phyloP scores from a whole-genome alignment of 768 basidiomycete genomes.

The Collybiopsis luxurians region DNA sequence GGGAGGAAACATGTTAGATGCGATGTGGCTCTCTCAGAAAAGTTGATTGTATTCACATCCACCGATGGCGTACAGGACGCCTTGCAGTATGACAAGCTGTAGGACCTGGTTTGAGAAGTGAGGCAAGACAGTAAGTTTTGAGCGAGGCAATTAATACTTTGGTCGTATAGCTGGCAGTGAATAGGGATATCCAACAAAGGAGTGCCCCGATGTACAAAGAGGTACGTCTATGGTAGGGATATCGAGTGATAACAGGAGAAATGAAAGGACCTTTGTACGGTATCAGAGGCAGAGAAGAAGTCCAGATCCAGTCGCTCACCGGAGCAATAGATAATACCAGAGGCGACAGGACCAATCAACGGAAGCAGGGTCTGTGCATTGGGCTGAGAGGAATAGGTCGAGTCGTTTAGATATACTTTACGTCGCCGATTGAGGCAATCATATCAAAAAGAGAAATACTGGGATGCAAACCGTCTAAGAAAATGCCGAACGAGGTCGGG shows the following conservation, averaged over 20 bases:
- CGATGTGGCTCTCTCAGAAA: not conserved
- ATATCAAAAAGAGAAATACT: not conserved
- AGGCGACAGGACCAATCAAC: constrained; percentile 24
- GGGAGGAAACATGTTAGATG: not conserved
- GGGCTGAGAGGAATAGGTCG: constrained; percentile 16
- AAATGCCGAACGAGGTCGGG: constrained; percentile 25
- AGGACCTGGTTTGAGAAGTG: constrained; percentile 16
- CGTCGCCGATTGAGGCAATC: not conserved
- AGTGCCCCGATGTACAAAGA: constrained; percentile 20
- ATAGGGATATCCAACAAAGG: constrained; percentile 21
- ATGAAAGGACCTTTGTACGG: constrained; percentile 17
- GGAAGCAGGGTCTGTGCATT: constrained; percentile 23
- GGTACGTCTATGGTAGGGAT: constrained; percentile 19
- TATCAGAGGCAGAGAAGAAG: not conserved
- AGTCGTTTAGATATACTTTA: constrained; percentile 22
- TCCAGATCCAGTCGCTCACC: constrained; percentile 11
- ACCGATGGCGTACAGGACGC: constrained; percentile 28
- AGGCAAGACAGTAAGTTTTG: not conserved
- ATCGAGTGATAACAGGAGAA: constrained; percentile 20
- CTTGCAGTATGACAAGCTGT: constrained; percentile 23
- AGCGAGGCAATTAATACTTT: constrained; percentile 10
- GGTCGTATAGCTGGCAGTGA: constrained; percentile 24
- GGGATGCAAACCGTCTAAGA: constrained; percentile 19
- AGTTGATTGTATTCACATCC: constrained; percentile 11
- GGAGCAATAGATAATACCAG: constrained; percentile 29